Conservation (phyloP, 129 eudicot species). For the Arctium lappa region DNA sequence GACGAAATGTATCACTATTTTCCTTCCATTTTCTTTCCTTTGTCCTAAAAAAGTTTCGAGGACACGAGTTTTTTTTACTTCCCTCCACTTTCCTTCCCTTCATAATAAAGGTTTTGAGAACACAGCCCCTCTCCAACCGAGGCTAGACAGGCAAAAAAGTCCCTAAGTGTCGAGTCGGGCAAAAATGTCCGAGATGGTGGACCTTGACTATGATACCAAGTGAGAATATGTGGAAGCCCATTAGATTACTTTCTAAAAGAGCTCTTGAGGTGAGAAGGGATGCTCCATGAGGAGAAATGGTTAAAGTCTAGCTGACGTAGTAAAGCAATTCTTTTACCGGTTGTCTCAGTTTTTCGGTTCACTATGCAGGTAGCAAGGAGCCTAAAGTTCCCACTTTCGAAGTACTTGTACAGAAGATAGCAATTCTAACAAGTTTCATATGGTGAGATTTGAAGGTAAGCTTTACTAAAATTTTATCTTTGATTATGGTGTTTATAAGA, state of each 20-base stretch:
- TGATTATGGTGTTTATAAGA: constrained; percentile 3
- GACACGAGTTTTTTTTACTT: too few species aligned
- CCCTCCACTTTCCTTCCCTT: too few species aligned
- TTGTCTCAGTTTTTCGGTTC: constrained; percentile 18
- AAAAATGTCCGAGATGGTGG: background rate
- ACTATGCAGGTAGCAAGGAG: constrained; percentile 81
- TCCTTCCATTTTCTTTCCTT: too few species aligned
- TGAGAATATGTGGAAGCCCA: background rate
- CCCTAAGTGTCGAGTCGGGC: background rate
- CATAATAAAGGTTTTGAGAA: too few species aligned
- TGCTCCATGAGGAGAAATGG: background rate
- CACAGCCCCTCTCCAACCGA: background rate
- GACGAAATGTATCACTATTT: too few species aligned
- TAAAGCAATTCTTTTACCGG: background rate
- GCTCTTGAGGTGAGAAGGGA: background rate
- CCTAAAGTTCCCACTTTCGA: constrained; percentile 89
- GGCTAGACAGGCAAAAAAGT: too few species aligned
- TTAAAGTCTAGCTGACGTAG: background rate
- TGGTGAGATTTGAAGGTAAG: constrained; percentile 17
- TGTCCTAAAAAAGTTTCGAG: too few species aligned
- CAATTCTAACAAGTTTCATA: background rate
- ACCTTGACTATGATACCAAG: background rate
- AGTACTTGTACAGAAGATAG: constrained; percentile 72
- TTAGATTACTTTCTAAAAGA: too few species aligned
- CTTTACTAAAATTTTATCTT: background rate